Percentiles rank a stretch among this genome's conserved stretches.
phyloP scores from a whole-genome alignment of 228 moss, liverwort and hornwort species.

The Sphagnum magellanicum region DNA sequence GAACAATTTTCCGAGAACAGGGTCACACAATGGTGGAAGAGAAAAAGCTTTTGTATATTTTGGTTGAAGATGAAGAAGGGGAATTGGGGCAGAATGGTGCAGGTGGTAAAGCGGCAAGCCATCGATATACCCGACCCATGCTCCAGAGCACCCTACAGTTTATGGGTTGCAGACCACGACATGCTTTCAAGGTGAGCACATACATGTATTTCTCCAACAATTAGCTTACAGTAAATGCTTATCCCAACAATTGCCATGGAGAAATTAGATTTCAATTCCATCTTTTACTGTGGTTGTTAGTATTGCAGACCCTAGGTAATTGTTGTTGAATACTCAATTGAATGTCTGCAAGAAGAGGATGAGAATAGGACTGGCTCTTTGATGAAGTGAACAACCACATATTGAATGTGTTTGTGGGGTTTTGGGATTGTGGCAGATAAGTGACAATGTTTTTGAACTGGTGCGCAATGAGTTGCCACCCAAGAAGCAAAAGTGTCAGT shows the following conservation, averaged over 20 bases:
- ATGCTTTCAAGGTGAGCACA: conserved; percentile 48
- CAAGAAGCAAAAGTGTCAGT: conserved; percentile 33
- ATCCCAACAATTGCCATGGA: not conserved
- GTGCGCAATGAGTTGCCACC: conserved; percentile 60
- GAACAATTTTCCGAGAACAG: no score
- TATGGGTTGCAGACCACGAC: conserved; percentile 86
- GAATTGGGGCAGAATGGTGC: conserved; percentile 14
- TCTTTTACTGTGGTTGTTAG: not conserved
- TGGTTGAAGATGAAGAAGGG: conserved; percentile 54
- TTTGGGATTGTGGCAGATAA: conserved; percentile 39
- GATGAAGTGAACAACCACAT: no score
- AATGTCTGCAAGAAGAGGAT: no score
- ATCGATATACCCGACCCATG: conserved; percentile 68
- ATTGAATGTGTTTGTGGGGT: not conserved
- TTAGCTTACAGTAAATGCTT: not conserved
- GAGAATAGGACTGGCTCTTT: no score
- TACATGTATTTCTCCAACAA: not conserved
- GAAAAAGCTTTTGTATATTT: conserved; percentile 65
- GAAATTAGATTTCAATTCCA: not conserved
- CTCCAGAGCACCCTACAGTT: conserved; percentile 76
- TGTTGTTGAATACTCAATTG: not conserved
- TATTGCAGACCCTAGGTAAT: not conserved
- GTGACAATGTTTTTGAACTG: conserved; percentile 71
- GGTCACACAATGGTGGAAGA: conserved; percentile 31
- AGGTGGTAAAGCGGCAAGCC: conserved; percentile 27